Evolutionary conservation across 176 grass and related monocot species (phyloP).

Genomic region (Aegilops tauschii): DNA sequence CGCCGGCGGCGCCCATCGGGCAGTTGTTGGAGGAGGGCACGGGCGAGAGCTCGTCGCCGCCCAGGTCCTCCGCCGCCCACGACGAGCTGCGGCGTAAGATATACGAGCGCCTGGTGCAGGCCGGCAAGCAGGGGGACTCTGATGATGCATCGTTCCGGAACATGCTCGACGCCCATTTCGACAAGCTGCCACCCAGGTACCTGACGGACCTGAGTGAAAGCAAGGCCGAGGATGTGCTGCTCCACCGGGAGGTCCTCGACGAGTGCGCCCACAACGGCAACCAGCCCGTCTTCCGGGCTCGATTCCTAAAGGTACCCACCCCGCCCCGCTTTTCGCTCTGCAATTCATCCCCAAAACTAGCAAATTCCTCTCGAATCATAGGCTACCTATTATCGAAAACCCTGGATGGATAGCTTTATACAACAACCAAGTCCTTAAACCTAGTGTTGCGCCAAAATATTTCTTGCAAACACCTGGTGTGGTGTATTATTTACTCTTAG

Average conservation of each 20-base stretch:
- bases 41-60: constrained; percentile 54
- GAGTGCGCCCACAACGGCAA: constrained; percentile 42
- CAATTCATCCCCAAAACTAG: background rate
- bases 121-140: constrained; percentile 14
- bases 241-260: constrained; percentile 68
- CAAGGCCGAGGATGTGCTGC: constrained; percentile 61
- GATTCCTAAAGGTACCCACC: constrained; percentile 47
- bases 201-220: constrained; percentile 44
- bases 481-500: background rate
- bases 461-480: background rate
- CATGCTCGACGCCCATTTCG: constrained; percentile 49
- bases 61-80: background rate
- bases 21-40: constrained; percentile 51
- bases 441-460: background rate
- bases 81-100: constrained; percentile 31
- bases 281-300: constrained; percentile 59
- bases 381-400: background rate
- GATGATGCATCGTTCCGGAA: constrained; percentile 22
- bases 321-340: background rate
- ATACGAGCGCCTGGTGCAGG: constrained; percentile 42
- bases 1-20: background rate
- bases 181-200: constrained; percentile 56
- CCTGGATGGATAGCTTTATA: background rate
- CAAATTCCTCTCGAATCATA: background rate
- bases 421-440: background rate